Conservation (phyloP, 169 alveolate species). For the Eimeria zaria region DNA sequence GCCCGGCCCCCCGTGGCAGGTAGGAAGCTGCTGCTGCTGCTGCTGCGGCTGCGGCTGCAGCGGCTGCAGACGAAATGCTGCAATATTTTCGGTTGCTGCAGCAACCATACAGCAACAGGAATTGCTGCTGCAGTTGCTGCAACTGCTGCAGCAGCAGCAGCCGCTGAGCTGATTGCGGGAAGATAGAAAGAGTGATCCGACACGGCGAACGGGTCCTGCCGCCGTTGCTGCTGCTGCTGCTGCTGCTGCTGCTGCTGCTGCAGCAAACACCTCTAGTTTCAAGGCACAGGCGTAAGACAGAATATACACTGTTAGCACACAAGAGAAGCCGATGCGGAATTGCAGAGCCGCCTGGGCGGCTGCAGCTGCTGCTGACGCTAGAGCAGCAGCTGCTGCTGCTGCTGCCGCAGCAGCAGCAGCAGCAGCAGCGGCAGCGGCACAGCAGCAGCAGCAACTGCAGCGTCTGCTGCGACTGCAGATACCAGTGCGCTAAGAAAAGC, state of each 20-base stretch:
- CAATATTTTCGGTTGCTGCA: constrained; percentile 56
- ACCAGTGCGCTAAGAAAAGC: not conserved
- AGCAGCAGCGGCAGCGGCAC: constrained; percentile 2
- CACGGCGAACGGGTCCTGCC: constrained; percentile 56
- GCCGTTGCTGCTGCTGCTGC: constrained; percentile 52
- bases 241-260: constrained; percentile 64
- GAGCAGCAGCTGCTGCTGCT: constrained; percentile 44
- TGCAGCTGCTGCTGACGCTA: constrained; percentile 59
- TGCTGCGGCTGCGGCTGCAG: constrained; percentile 42
- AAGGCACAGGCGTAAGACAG: constrained; percentile 15
- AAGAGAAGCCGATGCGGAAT: constrained; percentile 17
- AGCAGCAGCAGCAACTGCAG: constrained; percentile 28
- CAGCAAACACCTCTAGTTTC: not conserved
- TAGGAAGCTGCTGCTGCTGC: constrained; percentile 31
- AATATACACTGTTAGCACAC: constrained; percentile 21
- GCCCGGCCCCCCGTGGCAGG: constrained; percentile 58
- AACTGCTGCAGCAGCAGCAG: constrained; percentile 33
- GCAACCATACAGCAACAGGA: constrained; percentile 5
- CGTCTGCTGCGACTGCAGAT: not conserved
- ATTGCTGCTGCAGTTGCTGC: constrained; percentile 46
- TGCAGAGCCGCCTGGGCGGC: constrained; percentile 41
- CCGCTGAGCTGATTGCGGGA: constrained; percentile 1
- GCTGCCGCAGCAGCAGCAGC: constrained; percentile 56
- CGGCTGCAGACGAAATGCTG: constrained; percentile 25
- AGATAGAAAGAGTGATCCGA: constrained; percentile 66